phyloP scores from a whole-genome alignment of 805 yeast genomes.

The Zygosaccharomyces bisporus region DNA sequence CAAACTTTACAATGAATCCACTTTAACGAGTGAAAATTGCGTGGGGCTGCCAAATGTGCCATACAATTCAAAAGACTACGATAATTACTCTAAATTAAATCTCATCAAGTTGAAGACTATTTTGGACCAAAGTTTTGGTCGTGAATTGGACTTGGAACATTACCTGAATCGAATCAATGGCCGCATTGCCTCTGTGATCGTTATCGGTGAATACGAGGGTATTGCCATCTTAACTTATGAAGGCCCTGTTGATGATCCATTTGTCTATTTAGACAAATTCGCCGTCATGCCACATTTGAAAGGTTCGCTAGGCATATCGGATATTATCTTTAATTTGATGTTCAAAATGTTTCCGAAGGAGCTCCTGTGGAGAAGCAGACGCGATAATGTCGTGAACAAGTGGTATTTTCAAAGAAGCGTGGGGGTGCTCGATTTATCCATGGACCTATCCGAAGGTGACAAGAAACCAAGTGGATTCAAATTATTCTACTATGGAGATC shows the following conservation, averaged over 20 bases:
- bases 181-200: conserved; percentile 67
- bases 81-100: conserved; percentile 40
- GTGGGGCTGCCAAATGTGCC: conserved; percentile 28
- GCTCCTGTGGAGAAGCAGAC: conserved; percentile 85
- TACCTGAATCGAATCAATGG: conserved; percentile 65
- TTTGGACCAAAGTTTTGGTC: conserved; percentile 76
- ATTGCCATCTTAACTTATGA: conserved; percentile 93
- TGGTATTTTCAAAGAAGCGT: conserved; percentile 94
- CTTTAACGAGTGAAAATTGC: conserved; percentile 23
- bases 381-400: conserved; percentile 85
- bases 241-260: conserved; percentile 34
- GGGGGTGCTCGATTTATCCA: conserved; percentile 55
- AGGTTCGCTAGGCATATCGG: conserved; percentile 92
- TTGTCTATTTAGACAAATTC: conserved; percentile 89
- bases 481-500: conserved; percentile 42
- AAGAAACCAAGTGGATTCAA: conserved; percentile 34
- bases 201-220: conserved; percentile 94
- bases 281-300: conserved; percentile 82
- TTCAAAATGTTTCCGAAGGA: conserved; percentile 63
- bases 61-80: neutral
- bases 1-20: conserved; percentile 25
- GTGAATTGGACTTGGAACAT: conserved; percentile 57
- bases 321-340: conserved; percentile 82
- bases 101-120: conserved; percentile 53
- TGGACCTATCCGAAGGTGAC: conserved; percentile 36